Evolutionary conservation across 2,329 filamentous ascomycete genomes (phyloP), one percentile per base, ranked within the genome.

Genomic region (Zymoseptoria ardabiliae): DNA sequence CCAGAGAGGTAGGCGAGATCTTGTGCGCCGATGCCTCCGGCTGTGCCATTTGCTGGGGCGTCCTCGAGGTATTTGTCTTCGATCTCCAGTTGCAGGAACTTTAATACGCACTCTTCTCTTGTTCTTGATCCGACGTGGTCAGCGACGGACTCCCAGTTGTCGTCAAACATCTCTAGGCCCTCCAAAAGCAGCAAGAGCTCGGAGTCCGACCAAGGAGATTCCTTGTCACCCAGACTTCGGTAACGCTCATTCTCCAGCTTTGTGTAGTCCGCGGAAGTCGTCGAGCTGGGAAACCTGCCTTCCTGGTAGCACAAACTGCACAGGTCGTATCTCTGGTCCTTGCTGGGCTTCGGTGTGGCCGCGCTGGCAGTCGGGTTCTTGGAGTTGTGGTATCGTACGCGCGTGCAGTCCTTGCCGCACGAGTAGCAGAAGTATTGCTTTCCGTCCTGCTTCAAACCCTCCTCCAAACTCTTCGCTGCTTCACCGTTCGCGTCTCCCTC

Each of bases 71-170:
- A 99, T 73, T 96, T 95, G 78, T 97, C 93, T 74, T 97, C 94
- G 63, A 99, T 99, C 67, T 97, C 93, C 41, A 99, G 81, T 71
- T 97, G 91, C 64, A 99, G 76, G 78, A 99, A 99, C 73, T 97
- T 94, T 68, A 97, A 82, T 17, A 97, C 93, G 73, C 94, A 99
- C 77, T 99, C 93, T 74, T 99, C 95, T 56, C 91, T 84, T 1
- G 91, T 96, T 61, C 93, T 87, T 2, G 91, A 95, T 54, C 89
- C 89, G 50, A 99, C 94, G 70, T 97, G 90, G 63, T 93, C 91
- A 1, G 95, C 87, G 65, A 99, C 92, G 69, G 90, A 85, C 59
- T 89, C 88, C 94, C 94, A 99, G 75, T 97, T 91, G 62, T 97
- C 93, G 65, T 97, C 93, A 68, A 93, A 96, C 68, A 88, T 84